A percentile compares a stretch with the other conserved stretches of the same genome.
Evolutionary conservation across 345 rosid genomes (phyloP).

Genomic region (Gossypium ekmanianum): DNA sequence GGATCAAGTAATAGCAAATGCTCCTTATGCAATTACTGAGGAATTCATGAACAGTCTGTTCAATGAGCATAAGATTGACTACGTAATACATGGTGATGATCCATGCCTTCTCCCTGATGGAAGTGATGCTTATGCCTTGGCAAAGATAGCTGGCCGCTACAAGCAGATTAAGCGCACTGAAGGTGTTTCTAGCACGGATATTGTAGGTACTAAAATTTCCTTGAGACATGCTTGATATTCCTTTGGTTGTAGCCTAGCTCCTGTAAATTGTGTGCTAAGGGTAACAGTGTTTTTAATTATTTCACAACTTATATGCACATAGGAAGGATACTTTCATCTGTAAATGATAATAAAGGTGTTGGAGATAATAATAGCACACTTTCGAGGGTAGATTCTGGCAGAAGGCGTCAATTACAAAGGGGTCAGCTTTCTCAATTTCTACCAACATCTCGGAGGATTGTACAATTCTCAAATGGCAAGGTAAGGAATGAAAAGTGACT

Average conservation of each 20-base stretch:
- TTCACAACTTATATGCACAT: constrained; percentile 14
- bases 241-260: not conserved
- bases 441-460: constrained; percentile 90
- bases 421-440: constrained; percentile 69
- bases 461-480: constrained; percentile 90
- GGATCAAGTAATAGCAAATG: constrained; percentile 83
- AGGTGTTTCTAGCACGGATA: constrained; percentile 99
- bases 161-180: constrained; percentile 97
- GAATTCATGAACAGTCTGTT: constrained; percentile 79
- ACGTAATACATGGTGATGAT: constrained; percentile 92
- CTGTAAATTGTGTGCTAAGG: not conserved
- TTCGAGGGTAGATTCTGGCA: constrained; percentile 24
- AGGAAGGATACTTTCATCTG: constrained; percentile 82
- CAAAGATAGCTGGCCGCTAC: constrained; percentile 87
- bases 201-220: constrained; percentile 63
- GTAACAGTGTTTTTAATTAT: constrained; percentile 1
- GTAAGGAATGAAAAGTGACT: not conserved
- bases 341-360: constrained; percentile 35
- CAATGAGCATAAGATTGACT: constrained; percentile 79
- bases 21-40: constrained; percentile 89
- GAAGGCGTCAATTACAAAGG: constrained; percentile 27
- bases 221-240: not conserved
- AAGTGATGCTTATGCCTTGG: constrained; percentile 86
- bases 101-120: constrained; percentile 97
- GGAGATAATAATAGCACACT: constrained; percentile 34